Evolutionary conservation across 768 basidiomycete species (phyloP).

Genomic region (Suillus decipiens): DNA sequence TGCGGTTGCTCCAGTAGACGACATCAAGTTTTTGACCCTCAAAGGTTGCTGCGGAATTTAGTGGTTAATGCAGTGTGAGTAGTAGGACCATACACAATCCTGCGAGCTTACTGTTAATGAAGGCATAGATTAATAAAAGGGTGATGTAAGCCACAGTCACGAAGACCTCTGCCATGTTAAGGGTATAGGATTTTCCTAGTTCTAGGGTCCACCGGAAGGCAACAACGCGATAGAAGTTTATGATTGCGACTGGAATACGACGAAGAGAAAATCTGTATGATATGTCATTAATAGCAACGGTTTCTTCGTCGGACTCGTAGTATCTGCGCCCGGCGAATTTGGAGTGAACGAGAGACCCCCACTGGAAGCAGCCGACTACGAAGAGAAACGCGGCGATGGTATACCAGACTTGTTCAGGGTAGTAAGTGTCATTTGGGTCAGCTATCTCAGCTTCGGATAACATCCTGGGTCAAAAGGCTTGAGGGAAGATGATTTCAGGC

Average conservation of each 20-base stretch:
- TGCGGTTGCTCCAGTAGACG: constrained; percentile 31
- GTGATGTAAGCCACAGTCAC: constrained; percentile 50
- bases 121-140: constrained; percentile 44
- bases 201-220: constrained; percentile 51
- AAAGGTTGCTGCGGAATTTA: constrained; percentile 9
- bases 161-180: constrained; percentile 41
- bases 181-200: constrained; percentile 41
- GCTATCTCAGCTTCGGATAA: neutral
- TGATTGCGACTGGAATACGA: constrained; percentile 37
- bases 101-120: constrained; percentile 42
- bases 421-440: neutral
- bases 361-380: constrained; percentile 26
- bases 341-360: constrained; percentile 26
- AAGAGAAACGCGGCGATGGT: constrained; percentile 16
- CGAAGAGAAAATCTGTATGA: constrained; percentile 38
- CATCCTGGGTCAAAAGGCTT: too few relatives aligned
- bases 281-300: constrained; percentile 11
- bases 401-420: constrained; percentile 22
- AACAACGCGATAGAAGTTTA: constrained; percentile 47
- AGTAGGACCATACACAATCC: constrained; percentile 16
- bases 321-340: constrained; percentile 17
- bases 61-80: neutral
- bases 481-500: too few relatives aligned
- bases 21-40: constrained; percentile 15
- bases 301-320: constrained; percentile 20